Conservation (phyloP, 805 yeast genomes). For the Pichia sporocuriosa region DNA sequence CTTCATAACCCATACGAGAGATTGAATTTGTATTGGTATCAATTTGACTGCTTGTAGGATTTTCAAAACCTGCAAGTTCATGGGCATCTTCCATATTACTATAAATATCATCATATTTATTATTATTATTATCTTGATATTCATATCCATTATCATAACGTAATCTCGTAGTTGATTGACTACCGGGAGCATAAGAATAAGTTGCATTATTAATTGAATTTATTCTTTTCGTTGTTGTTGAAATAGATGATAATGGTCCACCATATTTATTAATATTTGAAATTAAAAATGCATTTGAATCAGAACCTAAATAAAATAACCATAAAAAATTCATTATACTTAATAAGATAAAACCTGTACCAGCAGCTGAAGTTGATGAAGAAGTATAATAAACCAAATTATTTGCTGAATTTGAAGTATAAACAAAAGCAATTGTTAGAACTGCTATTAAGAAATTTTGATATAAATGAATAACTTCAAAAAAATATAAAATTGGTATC, state of each 20-base stretch:
- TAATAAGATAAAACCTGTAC: constrained; percentile 84
- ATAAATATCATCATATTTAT: constrained; percentile 4
- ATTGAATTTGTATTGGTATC: neutral
- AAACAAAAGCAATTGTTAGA: constrained; percentile 68
- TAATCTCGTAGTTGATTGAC: constrained; percentile 9
- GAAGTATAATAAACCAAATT: constrained; percentile 63
- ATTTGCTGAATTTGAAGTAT: constrained; percentile 79
- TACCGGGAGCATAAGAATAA: neutral
- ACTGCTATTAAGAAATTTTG: constrained; percentile 50
- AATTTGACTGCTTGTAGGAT: constrained; percentile 4
- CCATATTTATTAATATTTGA: constrained; percentile 81
- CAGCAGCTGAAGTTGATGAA: constrained; percentile 72
- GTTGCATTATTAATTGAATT: constrained; percentile 12
- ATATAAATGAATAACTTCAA: constrained; percentile 63
- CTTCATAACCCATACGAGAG: constrained; percentile 3
- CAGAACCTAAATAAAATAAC: constrained; percentile 86
- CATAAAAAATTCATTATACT: constrained; percentile 79
- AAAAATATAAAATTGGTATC: constrained; percentile 47
- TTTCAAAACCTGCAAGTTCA: constrained; percentile 14
- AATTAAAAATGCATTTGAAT: constrained; percentile 80
- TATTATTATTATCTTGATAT: neutral
- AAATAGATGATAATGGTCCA: constrained; percentile 29
- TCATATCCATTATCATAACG: neutral
- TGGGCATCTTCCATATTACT: constrained; percentile 7
- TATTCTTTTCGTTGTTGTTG: constrained; percentile 8